Percentiles rank a stretch among this genome's conserved stretches.
Conservation (phyloP, 2,329 filamentous ascomycete genomes). For the Colletotrichum sp. region DNA sequence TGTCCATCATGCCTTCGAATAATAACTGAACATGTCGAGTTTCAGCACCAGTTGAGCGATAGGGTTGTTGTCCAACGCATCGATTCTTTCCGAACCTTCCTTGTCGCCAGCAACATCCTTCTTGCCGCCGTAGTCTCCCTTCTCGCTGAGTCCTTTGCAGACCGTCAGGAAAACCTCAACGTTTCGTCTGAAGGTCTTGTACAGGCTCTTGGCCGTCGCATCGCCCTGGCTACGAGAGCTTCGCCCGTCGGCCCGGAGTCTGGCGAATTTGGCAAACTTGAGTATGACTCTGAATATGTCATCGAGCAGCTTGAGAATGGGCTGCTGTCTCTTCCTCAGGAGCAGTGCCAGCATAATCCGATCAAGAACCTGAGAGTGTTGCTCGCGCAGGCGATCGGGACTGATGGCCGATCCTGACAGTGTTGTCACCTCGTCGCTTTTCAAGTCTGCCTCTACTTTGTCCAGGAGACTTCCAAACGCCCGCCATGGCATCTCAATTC, state of each 20-base stretch:
- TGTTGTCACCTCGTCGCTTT: slow-evolving; percentile 38
- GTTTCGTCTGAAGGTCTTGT: slow-evolving; percentile 72
- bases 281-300: slow-evolving; percentile 79
- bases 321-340: slow-evolving; percentile 75
- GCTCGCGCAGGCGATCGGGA: slow-evolving; percentile 69
- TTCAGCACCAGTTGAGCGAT: slow-evolving; percentile 72
- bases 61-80: slow-evolving; percentile 57
- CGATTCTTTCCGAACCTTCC: slow-evolving; percentile 33
- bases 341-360: slow-evolving; percentile 77
- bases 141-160: slow-evolving; percentile 71
- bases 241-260: slow-evolving; percentile 44
- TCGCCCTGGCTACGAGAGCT: slow-evolving; percentile 28
- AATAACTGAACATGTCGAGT: slow-evolving; percentile 76
- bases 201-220: slow-evolving; percentile 51
- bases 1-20: slow-evolving; percentile 37
- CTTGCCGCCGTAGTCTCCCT: slow-evolving; percentile 52
- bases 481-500: slow-evolving; percentile 76
- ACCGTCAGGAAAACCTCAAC: slow-evolving; percentile 77
- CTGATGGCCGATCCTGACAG: slow-evolving; percentile 58
- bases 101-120: slow-evolving; percentile 31
- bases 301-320: slow-evolving; percentile 75
- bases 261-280: slow-evolving; percentile 64
- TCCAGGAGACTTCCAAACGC: slow-evolving; percentile 71
- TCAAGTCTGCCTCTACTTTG: slow-evolving; percentile 64
- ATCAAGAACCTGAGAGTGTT: slow-evolving; percentile 77